A percentile compares a stretch with the other conserved stretches of the same genome.
Evolutionary conservation across 495 filamentous ascomycete species (phyloP).

Genomic region (Podospora appendiculata): DNA sequence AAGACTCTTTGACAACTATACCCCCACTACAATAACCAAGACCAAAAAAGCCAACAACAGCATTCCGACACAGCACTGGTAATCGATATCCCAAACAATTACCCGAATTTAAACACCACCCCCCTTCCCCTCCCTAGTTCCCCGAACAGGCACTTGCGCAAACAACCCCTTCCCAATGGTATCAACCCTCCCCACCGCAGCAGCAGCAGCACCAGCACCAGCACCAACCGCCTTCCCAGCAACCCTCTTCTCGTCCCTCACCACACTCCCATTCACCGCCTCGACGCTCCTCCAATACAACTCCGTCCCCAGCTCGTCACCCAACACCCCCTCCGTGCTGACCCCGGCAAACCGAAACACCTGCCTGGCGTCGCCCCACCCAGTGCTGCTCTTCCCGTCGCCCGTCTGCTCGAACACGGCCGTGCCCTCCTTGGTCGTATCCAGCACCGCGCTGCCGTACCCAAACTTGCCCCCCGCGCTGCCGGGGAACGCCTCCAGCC

Average conservation of each 20-base stretch:
- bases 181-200: too few species aligned
- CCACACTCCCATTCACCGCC: conserved; percentile 19
- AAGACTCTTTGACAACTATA: too few species aligned
- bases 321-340: conserved; percentile 4
- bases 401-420: conserved; percentile 43
- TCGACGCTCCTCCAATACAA: conserved; percentile 28
- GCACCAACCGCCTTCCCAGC: neutral
- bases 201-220: neutral
- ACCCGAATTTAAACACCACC: too few species aligned
- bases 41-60: too few species aligned
- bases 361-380: conserved; percentile 48
- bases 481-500: conserved; percentile 41
- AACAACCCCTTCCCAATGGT: too few species aligned
- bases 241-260: conserved; percentile 22
- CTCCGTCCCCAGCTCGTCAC: conserved; percentile 6
- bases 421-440: conserved; percentile 48
- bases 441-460: conserved; percentile 34
- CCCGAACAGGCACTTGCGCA: too few species aligned
- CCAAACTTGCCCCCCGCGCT: conserved; percentile 6
- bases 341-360: conserved; percentile 41
- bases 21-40: too few species aligned
- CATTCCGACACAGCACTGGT: too few species aligned
- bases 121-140: too few species aligned
- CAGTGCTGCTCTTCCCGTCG: conserved; percentile 35
- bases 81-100: too few species aligned